Evolutionary conservation across 257 asterid genomes (phyloP).

Genomic region (Solanum phureja): DNA sequence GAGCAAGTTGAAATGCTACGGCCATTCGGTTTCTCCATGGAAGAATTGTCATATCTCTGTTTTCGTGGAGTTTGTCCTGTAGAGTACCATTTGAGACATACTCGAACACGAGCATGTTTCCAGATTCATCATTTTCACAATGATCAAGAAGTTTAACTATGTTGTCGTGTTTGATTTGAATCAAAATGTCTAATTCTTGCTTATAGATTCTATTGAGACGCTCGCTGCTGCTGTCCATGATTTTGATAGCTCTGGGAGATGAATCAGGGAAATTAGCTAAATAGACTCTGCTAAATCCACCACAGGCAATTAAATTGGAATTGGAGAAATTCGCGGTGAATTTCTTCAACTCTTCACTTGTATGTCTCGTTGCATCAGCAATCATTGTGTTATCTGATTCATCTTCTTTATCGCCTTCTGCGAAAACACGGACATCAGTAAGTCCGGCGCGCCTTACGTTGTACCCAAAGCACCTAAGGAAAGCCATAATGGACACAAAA

Average conservation of each 20-base stretch:
- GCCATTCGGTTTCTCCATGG: conserved; percentile 47
- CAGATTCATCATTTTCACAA: conserved; percentile 41
- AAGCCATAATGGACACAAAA: neutral
- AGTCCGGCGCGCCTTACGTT: neutral
- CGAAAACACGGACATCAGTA: neutral
- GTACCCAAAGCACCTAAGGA: neutral
- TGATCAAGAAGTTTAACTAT: conserved; percentile 51
- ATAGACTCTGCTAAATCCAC: conserved; percentile 68
- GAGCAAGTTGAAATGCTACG: conserved; percentile 58
- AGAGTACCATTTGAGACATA: conserved; percentile 48
- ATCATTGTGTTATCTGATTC: neutral
- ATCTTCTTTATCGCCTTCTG: neutral
- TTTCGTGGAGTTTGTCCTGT: conserved; percentile 43
- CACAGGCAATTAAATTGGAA: conserved; percentile 41
- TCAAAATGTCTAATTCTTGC: conserved; percentile 50
- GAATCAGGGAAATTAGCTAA: conserved; percentile 36
- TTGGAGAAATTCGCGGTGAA: conserved; percentile 21
- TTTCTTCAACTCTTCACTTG: conserved; percentile 29
- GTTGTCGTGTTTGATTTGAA: conserved; percentile 30
- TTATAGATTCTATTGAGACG: conserved; percentile 34
- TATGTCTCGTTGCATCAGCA: neutral
- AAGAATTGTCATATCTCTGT: neutral
- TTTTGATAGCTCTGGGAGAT: conserved; percentile 40
- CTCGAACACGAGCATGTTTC: conserved; percentile 33
- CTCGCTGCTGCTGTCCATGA: conserved; percentile 43